These are phyloP conservation scores for Trichoderma sp. DNA, from an alignment of 2,329 filamentous ascomycete species.

Conservation along the genomic window DNA sequence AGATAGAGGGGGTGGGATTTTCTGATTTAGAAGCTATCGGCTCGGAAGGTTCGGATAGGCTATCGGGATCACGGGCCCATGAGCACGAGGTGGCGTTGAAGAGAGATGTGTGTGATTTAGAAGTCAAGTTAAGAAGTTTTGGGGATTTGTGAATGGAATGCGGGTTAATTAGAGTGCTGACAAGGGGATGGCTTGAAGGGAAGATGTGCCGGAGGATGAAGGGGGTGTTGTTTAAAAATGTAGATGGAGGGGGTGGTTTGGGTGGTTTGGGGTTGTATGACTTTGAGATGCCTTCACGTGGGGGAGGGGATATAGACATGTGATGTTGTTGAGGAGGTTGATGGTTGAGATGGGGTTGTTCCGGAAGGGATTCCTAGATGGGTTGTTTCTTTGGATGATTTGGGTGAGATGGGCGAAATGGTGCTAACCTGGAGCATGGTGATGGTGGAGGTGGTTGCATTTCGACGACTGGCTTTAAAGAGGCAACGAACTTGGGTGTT, in stretches of 20 bases:
- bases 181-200: background rate
- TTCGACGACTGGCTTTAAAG: background rate
- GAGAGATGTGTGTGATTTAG: background rate
- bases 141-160: background rate
- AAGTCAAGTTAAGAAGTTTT: background rate
- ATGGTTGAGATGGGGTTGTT: background rate
- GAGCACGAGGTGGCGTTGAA: slow-evolving; percentile 3
- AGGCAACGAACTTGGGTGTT: background rate
- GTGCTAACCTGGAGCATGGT: background rate
- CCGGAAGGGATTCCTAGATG: background rate
- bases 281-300: background rate
- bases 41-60: slow-evolving; percentile 15
- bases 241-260: background rate
- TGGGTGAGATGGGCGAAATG: background rate
- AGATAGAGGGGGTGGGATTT: background rate
- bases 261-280: background rate
- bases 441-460: background rate
- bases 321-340: background rate
- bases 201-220: background rate
- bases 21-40: background rate
- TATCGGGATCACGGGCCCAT: background rate
- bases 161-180: slow-evolving; percentile 1
- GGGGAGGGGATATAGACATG: background rate
- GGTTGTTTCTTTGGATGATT: background rate
- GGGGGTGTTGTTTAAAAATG: background rate